phyloP scores from a whole-genome alignment of 306 rosid genomes.

The Lithocarpus polystachyus region DNA sequence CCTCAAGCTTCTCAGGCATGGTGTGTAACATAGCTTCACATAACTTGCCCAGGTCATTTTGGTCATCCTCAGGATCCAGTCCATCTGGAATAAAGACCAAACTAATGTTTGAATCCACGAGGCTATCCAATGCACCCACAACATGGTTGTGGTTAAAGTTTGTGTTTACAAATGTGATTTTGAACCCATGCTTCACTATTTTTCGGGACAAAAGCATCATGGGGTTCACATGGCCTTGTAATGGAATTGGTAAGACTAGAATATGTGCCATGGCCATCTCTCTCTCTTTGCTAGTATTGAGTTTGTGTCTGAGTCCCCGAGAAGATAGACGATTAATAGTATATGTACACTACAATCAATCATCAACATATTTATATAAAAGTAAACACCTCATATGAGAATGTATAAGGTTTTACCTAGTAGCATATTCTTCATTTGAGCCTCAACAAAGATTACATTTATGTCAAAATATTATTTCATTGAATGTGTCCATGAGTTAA shows the following conservation, averaged over 20 bases:
- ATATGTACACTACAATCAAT: too few species aligned
- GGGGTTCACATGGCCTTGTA: slow-evolving; percentile 47
- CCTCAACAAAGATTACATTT: too few species aligned
- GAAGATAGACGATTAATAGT: neutral
- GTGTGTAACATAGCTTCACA: neutral
- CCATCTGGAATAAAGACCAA: slow-evolving; percentile 32
- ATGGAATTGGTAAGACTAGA: slow-evolving; percentile 31
- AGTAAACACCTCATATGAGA: too few species aligned
- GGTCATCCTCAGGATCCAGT: slow-evolving; percentile 33
- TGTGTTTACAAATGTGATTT: slow-evolving; percentile 43
- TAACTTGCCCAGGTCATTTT: slow-evolving; percentile 7
- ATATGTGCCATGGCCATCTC: slow-evolving; percentile 38
- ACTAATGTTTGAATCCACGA: neutral
- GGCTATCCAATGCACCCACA: slow-evolving; percentile 1
- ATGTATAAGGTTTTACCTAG: too few species aligned
- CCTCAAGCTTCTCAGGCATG: slow-evolving; percentile 41
- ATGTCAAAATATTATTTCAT: too few species aligned
- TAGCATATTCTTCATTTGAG: too few species aligned
- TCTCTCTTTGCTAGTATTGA: too few species aligned
- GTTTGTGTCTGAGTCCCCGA: too few species aligned
- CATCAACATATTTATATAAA: too few species aligned
- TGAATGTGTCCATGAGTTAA: too few species aligned
- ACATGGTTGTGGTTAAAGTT: slow-evolving; percentile 26
- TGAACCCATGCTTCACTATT: slow-evolving; percentile 34
- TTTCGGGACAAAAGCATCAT: slow-evolving; percentile 29